Conservation (phyloP, 2,329 filamentous ascomycete species). For the Penicillium olsonii region DNA sequence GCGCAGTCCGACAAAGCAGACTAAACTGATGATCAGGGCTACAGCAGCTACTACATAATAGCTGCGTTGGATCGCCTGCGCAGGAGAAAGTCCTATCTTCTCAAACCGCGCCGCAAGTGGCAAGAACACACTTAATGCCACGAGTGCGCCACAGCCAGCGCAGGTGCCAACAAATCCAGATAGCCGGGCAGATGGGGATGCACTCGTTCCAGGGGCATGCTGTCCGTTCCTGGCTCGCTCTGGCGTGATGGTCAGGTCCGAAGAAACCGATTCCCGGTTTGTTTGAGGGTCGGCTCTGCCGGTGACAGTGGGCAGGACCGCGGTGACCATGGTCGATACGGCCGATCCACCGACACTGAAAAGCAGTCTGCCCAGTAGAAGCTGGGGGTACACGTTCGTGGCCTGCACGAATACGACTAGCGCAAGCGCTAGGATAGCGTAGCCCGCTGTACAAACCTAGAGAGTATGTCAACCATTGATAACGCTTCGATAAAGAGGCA, state of each 20-base stretch:
- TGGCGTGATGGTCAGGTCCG: conserved; percentile 62
- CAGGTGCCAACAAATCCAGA: conserved; percentile 91
- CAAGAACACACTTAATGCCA: conserved; percentile 79
- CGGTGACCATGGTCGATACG: conserved; percentile 96
- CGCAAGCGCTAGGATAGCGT: conserved; percentile 75
- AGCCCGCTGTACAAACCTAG: conserved; percentile 68
- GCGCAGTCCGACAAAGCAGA: conserved; percentile 77
- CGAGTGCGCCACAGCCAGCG: conserved; percentile 85
- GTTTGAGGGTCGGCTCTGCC: conserved; percentile 44
- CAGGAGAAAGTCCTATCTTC: conserved; percentile 69
- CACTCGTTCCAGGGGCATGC: conserved; percentile 13
- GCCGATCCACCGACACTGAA: conserved; percentile 94
- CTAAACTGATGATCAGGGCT: conserved; percentile 69
- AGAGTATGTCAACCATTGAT: conserved; percentile 8
- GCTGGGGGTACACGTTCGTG: conserved; percentile 81
- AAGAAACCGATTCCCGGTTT: conserved; percentile 56
- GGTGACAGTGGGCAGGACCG: conserved; percentile 76
- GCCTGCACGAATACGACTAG: conserved; percentile 83
- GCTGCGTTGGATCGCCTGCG: conserved; percentile 74
- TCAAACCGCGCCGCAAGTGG: conserved; percentile 83
- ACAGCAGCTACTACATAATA: conserved; percentile 83
- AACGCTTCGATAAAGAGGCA: background rate
- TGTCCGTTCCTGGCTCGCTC: conserved; percentile 40
- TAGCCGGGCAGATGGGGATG: conserved; percentile 60
- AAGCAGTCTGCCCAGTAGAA: conserved; percentile 78